A percentile compares a stretch with the other conserved stretches of the same genome.
Evolutionary conservation across 352 stramenopile species (phyloP).

Genomic region (Pythium aristosporum): DNA sequence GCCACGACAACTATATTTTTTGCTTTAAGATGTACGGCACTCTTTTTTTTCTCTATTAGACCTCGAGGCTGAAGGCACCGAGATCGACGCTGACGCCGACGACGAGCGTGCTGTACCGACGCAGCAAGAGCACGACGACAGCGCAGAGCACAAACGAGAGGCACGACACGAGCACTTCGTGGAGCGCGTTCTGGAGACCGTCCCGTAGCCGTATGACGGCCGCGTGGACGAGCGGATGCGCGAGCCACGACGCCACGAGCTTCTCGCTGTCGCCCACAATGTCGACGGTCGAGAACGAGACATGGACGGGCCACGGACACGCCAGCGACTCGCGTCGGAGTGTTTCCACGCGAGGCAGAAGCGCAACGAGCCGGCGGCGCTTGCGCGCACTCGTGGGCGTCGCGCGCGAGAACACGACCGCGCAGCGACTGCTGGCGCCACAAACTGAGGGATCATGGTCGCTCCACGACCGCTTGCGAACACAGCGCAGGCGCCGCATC

Average conservation of each 20-base stretch:
- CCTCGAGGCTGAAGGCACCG: conserved; percentile 29
- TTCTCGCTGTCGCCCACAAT: conserved; percentile 3
- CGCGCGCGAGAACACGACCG: conserved; percentile 1
- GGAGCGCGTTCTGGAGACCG: conserved; percentile 17
- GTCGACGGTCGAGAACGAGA: conserved; percentile 7
- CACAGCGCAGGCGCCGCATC: neutral
- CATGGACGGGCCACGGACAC: conserved; percentile 15
- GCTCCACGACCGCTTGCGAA: neutral
- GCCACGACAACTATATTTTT: neutral
- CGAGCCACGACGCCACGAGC: conserved; percentile 8
- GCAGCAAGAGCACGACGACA: conserved; percentile 21
- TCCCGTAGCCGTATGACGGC: conserved; percentile 10
- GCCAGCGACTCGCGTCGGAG: neutral
- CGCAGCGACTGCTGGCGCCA: neutral
- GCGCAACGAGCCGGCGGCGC: conserved; percentile 4
- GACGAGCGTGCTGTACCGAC: conserved; percentile 28
- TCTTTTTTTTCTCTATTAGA: too few relatives aligned
- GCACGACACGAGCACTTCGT: conserved; percentile 28
- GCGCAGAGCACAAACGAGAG: conserved; percentile 30
- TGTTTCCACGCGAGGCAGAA: neutral
- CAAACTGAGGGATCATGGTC: neutral
- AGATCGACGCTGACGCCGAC: conserved; percentile 31
- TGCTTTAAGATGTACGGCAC: too few relatives aligned
- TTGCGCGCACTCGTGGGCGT: neutral
- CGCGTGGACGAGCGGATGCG: conserved; percentile 5